A percentile compares a stretch with the other conserved stretches of the same genome.
Conservation (phyloP, 768 basidiomycete species). For the Boletus sensibilis region DNA sequence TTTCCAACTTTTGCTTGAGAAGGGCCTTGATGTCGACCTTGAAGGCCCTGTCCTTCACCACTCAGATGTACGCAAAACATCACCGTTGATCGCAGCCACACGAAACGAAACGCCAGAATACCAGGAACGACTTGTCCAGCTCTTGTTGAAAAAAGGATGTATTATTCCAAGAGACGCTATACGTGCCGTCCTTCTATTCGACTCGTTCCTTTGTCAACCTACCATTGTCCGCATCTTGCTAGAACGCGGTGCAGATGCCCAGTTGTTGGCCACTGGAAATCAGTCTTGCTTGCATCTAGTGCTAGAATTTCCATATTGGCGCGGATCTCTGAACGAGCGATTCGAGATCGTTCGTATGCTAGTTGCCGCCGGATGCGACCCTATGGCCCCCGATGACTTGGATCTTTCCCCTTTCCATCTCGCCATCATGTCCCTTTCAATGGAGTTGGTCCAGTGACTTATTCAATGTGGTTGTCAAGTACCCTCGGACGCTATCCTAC, state of each 20-base stretch:
- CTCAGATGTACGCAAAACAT: not conserved
- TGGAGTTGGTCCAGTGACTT: not conserved
- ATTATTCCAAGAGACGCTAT: not conserved
- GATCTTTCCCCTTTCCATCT: not conserved
- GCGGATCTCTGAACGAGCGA: no score
- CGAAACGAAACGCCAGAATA: not conserved
- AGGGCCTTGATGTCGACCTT: slow-evolving; percentile 9
- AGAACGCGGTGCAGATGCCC: not conserved
- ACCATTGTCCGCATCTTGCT: not conserved
- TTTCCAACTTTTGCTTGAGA: slow-evolving; percentile 1
- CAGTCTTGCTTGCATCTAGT: not conserved
- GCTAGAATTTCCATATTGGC: no score
- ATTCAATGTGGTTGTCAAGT: not conserved
- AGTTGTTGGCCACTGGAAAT: not conserved
- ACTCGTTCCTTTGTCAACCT: not conserved
- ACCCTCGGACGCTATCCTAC: not conserved
- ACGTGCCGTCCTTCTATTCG: not conserved
- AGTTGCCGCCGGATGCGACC: not conserved
- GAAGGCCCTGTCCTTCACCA: not conserved
- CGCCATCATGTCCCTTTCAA: not conserved
- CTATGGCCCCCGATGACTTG: not conserved
- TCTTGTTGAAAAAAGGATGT: not conserved
- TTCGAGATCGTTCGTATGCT: slow-evolving; percentile 1
- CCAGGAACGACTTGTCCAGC: not conserved
- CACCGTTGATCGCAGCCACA: not conserved